Conservation (phyloP, 23 red algal species). For the Chondrus crispus region DNA sequence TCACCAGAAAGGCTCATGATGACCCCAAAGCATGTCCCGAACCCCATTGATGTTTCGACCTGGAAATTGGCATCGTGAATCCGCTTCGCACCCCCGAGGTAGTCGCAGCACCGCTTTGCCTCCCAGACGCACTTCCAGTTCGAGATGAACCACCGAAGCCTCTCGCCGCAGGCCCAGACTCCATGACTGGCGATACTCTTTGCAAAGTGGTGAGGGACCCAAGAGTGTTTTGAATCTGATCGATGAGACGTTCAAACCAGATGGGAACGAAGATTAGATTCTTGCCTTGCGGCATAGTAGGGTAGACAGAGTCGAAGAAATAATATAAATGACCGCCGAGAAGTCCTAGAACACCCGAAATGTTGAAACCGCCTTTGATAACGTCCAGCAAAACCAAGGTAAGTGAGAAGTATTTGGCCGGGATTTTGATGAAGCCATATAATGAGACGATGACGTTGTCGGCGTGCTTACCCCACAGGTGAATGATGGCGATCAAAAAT, state of each 20-base stretch:
- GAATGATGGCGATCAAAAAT: conserved; percentile 78
- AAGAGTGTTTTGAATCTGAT: conserved; percentile 13
- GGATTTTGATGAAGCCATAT: conserved; percentile 83
- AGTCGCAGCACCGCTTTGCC: conserved; percentile 22
- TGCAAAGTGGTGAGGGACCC: conserved; percentile 51
- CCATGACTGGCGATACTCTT: not conserved
- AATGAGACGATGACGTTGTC: conserved; percentile 64
- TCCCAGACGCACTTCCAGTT: not conserved
- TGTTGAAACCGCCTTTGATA: conserved; percentile 35
- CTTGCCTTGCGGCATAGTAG: conserved; percentile 61
- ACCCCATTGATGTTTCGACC: conserved; percentile 48
- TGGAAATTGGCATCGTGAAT: conserved; percentile 25
- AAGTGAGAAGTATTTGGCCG: conserved; percentile 84
- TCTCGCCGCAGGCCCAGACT: not conserved
- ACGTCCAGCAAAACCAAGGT: conserved; percentile 62
- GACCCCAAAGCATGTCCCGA: conserved; percentile 52
- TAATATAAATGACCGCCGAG: conserved; percentile 88
- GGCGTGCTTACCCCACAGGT: conserved; percentile 80
- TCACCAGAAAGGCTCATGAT: not conserved
- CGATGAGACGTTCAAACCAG: conserved; percentile 44
- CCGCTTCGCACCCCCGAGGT: conserved; percentile 36
- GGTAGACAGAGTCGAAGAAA: conserved; percentile 93
- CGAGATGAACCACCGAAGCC: not conserved
- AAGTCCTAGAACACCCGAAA: conserved; percentile 62
- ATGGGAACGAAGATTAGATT: conserved; percentile 50